Percentiles rank a stretch among this genome's conserved stretches.
Conservation (phyloP, 441 rosid species). For the Bruguiera hainesii region DNA sequence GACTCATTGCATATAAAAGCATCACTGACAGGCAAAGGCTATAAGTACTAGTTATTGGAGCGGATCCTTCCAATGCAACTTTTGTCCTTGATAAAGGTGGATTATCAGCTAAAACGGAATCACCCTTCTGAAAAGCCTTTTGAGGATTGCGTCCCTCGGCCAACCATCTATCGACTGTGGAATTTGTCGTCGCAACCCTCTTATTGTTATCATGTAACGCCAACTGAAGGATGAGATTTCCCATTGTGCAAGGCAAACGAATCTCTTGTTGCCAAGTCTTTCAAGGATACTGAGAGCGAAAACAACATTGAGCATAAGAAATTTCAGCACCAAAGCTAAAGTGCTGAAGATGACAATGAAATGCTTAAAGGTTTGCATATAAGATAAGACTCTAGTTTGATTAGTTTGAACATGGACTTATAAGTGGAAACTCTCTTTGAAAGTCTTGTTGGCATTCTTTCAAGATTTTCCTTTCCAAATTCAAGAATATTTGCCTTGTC, state of each 20-base stretch:
- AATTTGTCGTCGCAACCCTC: conserved; percentile 50
- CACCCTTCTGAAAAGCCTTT: conserved; percentile 80
- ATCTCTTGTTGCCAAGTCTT: conserved; percentile 95
- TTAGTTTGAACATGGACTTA: no score
- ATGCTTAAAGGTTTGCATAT: not conserved
- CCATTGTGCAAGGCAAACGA: conserved; percentile 83
- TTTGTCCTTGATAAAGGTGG: conserved; percentile 95
- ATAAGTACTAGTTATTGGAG: conserved; percentile 57
- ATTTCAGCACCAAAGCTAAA: conserved; percentile 12
- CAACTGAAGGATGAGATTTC: conserved; percentile 82
- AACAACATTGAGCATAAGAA: conserved; percentile 21
- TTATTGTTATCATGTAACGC: conserved; percentile 53
- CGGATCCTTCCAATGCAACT: conserved; percentile 92
- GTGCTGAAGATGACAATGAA: not conserved
- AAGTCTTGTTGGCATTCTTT: no score
- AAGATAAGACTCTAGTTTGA: no score
- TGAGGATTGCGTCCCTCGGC: conserved; percentile 92
- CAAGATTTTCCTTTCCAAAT: no score
- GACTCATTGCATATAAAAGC: not conserved
- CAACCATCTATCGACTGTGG: conserved; percentile 89
- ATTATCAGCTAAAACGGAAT: conserved; percentile 95
- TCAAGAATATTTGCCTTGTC: no score
- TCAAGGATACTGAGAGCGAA: conserved; percentile 72
- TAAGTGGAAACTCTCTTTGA: no score
- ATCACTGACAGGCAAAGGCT: not conserved